A percentile compares a stretch with the other conserved stretches of the same genome.
Evolutionary conservation across 805 yeast genomes (phyloP).

Genomic region (Lachancea quebecensis): DNA sequence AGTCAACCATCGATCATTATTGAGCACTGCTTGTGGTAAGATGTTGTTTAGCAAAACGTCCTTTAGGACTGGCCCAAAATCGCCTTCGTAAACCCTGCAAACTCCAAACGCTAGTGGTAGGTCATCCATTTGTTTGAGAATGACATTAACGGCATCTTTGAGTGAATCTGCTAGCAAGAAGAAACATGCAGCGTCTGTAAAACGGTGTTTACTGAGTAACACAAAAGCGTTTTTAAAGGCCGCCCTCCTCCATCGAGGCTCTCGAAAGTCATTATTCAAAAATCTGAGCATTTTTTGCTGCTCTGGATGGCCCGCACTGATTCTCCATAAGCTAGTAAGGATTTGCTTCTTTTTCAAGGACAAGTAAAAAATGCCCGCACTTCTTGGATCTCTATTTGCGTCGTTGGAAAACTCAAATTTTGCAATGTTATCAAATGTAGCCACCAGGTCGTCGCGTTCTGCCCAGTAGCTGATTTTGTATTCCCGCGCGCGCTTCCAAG

Average conservation of each 20-base stretch:
- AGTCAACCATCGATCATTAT: constrained; percentile 74
- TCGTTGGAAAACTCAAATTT: constrained; percentile 55
- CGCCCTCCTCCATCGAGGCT: constrained; percentile 76
- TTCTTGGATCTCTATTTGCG: constrained; percentile 62
- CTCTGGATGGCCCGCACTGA: constrained; percentile 67
- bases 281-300: constrained; percentile 76
- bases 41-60: constrained; percentile 43
- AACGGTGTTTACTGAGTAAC: constrained; percentile 79
- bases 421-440: constrained; percentile 62
- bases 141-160: constrained; percentile 69
- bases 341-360: constrained; percentile 74
- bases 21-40: constrained; percentile 48
- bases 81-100: constrained; percentile 68
- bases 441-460: constrained; percentile 38
- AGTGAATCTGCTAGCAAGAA: constrained; percentile 72
- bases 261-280: constrained; percentile 65
- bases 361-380: constrained; percentile 66
- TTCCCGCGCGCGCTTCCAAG: constrained; percentile 55
- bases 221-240: constrained; percentile 92
- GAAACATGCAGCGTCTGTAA: constrained; percentile 80
- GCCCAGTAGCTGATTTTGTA: constrained; percentile 73
- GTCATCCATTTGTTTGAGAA: constrained; percentile 62
- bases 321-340: constrained; percentile 76
- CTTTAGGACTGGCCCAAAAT: constrained; percentile 47
- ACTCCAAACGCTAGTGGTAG: constrained; percentile 70